Percentiles rank a stretch among this genome's conserved stretches.
These are phyloP conservation scores for Globisporangium emineosum DNA, from an alignment of 352 stramenopile genomes.

Conservation along the genomic window DNA sequence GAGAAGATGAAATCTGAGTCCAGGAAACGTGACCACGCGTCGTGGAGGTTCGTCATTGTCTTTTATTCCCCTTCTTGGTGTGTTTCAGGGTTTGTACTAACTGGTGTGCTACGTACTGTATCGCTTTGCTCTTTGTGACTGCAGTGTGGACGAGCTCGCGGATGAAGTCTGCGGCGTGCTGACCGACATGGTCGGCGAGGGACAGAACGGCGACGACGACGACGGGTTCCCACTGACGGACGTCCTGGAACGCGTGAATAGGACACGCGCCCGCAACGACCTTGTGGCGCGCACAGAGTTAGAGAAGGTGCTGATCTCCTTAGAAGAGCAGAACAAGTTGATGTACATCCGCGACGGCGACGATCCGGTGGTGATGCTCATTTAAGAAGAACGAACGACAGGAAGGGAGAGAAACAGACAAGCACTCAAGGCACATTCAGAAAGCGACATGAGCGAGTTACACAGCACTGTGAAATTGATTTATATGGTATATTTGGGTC, in stretches of 20 bases:
- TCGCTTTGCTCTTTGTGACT: constrained; percentile 12
- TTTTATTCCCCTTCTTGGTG: neutral
- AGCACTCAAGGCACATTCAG: constrained; percentile 7
- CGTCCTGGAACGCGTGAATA: constrained; percentile 59
- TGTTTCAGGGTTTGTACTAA: neutral
- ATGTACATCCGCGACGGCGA: constrained; percentile 87
- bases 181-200: constrained; percentile 44
- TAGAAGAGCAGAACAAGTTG: constrained; percentile 88
- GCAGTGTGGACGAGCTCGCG: constrained; percentile 53
- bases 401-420: neutral
- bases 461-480: constrained; percentile 14
- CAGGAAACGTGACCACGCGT: constrained; percentile 61
- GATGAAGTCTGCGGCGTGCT: constrained; percentile 62
- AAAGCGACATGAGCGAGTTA: neutral
- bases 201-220: constrained; percentile 48
- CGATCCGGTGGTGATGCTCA: constrained; percentile 82
- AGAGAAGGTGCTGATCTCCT: constrained; percentile 62
- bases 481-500: constrained; percentile 19
- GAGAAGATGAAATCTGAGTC: constrained; percentile 28
- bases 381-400: constrained; percentile 41
- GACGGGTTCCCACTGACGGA: constrained; percentile 57
- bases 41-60: constrained; percentile 50
- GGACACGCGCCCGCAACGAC: constrained; percentile 25
- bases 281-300: constrained; percentile 50
- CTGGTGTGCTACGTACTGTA: neutral